Evolutionary conservation across 2,329 filamentous ascomycete species (phyloP), one percentile per base, ranked within the genome.

Genomic region (Sporothrix protearum): DNA sequence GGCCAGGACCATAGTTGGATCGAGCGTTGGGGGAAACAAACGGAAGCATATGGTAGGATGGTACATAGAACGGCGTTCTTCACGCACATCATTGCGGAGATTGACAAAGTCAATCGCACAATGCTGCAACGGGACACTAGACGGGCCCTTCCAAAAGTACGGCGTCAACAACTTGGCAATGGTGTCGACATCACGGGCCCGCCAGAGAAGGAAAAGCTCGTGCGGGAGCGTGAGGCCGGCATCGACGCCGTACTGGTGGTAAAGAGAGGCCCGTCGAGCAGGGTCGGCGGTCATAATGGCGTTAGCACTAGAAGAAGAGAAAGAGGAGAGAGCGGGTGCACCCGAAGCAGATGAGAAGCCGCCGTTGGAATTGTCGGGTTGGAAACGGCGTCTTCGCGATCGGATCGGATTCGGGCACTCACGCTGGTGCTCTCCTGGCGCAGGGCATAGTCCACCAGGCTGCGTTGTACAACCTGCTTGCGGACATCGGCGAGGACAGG

Each of bases 191-290:
- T 45, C 28, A 19, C 25, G 57, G 25, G 57, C 55, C 9, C 42
- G 69, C 69, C 69, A 70, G 33, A 70, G 69, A 57, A 70, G 57
- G 69, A 55, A 70, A 28, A 70, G 42, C 55, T 70, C 69, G 30
- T 63, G 30, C 25, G 45, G 19, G 25, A 64, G 8, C 9, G 25
- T 45, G 36, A 30, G n/a, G 12, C 12, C 19, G 70, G 16, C 9
- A 14, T 45, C 51, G 49, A 57, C 39, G 25, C 36, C 28, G 30
- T n/a, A 68, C 45, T 39, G n/a, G 5, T 6, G 2, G 22, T 12
- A 36, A 10, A 59, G 42, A 19, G 8, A 33, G 25, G n/a, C 51
- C 30, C 33, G 57, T 12, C 57, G 57, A 36, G 33, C 19, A 2
- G 57, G 57, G n/a, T 63, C 57, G 3, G 30, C 55, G 9, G 55